Conservation (phyloP, 805 yeast species). For the Lipomyces chichibuensis region DNA sequence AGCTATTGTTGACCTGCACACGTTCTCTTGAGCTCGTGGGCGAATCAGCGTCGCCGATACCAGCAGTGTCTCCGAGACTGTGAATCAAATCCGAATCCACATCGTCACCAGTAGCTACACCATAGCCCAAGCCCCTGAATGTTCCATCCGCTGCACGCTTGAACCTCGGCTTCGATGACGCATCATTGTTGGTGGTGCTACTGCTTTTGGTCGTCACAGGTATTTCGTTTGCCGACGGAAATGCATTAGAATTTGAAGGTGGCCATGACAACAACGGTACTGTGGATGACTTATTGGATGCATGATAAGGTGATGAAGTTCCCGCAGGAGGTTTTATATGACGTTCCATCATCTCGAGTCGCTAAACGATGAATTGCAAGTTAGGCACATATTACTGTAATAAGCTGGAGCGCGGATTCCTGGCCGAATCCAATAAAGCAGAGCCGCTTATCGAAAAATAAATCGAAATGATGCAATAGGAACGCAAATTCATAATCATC, state of each 20-base stretch:
- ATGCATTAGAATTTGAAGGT: slow-evolving; percentile 8
- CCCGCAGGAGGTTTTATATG: slow-evolving; percentile 34
- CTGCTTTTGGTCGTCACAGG: slow-evolving; percentile 1
- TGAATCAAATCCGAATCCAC: slow-evolving; percentile 23
- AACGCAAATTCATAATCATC: not conserved
- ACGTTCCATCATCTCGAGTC: slow-evolving; percentile 37
- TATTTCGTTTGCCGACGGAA: not conserved
- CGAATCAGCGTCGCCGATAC: slow-evolving; percentile 18
- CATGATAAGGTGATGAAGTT: slow-evolving; percentile 27
- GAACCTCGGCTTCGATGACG: slow-evolving; percentile 5
- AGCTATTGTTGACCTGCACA: slow-evolving; percentile 7
- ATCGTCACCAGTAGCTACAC: slow-evolving; percentile 15
- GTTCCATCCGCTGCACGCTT: slow-evolving; percentile 33
- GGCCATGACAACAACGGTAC: slow-evolving; percentile 4
- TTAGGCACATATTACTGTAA: not conserved
- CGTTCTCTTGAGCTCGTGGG: slow-evolving; percentile 33
- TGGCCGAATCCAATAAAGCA: not conserved
- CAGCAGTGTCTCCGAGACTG: slow-evolving; percentile 12
- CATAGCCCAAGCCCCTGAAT: slow-evolving; percentile 10
- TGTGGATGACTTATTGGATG: slow-evolving; percentile 25
- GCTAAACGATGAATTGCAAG: slow-evolving; percentile 16
- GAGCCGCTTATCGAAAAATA: not conserved
- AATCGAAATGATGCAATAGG: too few species aligned
- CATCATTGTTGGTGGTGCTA: not conserved
- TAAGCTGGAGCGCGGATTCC: not conserved